These are phyloP conservation scores for Yamadazyma kanchanaburiensis DNA, from an alignment of 1,139 yeast species.

Conservation along the genomic window DNA sequence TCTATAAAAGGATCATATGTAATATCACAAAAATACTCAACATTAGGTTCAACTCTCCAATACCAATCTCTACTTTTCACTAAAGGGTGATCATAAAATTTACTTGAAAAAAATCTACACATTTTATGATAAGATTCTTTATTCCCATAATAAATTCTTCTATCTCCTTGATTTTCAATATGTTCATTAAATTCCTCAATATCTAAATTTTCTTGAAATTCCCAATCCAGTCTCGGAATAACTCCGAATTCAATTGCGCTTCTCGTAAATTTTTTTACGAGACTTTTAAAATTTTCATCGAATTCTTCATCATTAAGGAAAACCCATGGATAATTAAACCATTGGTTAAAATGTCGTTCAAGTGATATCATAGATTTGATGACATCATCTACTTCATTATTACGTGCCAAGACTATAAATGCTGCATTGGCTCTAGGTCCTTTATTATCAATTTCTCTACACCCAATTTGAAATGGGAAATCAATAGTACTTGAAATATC, in stretches of 20 bases:
- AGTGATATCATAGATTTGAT: constrained; percentile 64
- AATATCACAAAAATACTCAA: constrained; percentile 82
- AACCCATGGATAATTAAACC: constrained; percentile 89
- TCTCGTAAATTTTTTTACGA: constrained; percentile 47
- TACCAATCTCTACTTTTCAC: constrained; percentile 76
- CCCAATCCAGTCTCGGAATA: constrained; percentile 67
- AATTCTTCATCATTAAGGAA: constrained; percentile 80
- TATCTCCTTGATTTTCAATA: constrained; percentile 71
- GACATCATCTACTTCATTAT: constrained; percentile 69
- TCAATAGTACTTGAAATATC: constrained; percentile 30
- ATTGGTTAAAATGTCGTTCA: constrained; percentile 84
- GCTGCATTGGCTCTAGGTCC: constrained; percentile 65
- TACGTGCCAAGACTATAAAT: constrained; percentile 78
- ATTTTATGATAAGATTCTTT: constrained; percentile 70
- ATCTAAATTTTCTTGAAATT: constrained; percentile 35
- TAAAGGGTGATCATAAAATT: constrained; percentile 71
- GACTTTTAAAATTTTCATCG: constrained; percentile 53
- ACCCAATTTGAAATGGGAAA: constrained; percentile 50
- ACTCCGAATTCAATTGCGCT: constrained; percentile 68
- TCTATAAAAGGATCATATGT: constrained; percentile 87
- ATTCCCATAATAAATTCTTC: constrained; percentile 78
- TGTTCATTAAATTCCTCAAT: constrained; percentile 45
- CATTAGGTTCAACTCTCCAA: constrained; percentile 94
- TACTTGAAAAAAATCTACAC: constrained; percentile 74
- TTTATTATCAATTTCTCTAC: constrained; percentile 35